These are phyloP conservation scores for Tulasnella sp. DNA, from an alignment of 768 basidiomycete genomes.

Conservation along the genomic window DNA sequence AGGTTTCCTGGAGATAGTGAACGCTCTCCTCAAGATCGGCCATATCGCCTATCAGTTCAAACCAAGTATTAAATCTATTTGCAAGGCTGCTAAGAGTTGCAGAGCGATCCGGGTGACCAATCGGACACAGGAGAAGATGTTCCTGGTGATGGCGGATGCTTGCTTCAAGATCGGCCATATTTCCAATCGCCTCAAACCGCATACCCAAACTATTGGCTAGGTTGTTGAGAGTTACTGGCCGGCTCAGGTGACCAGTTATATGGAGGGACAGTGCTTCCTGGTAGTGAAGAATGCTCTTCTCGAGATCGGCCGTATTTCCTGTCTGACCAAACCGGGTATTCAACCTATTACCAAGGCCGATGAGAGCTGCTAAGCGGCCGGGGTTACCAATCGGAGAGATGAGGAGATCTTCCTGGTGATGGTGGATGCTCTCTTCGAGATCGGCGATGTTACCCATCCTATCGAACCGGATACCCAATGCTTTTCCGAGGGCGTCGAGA, in stretches of 20 bases:
- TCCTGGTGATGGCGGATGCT: background rate
- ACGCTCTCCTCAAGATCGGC: background rate
- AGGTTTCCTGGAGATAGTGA: too few species aligned
- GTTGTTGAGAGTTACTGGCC: background rate
- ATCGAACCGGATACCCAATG: background rate
- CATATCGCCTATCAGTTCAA: background rate
- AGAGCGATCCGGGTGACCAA: slow-evolving; percentile 1
- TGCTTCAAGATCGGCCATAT: background rate
- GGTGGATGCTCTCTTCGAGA: background rate
- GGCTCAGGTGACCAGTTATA: background rate
- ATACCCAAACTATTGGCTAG: background rate
- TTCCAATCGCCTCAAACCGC: background rate
- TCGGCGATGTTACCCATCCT: background rate
- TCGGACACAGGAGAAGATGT: background rate
- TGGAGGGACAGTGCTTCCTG: background rate
- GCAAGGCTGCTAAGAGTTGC: background rate
- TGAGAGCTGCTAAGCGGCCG: background rate
- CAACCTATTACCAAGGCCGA: background rate
- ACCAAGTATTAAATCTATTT: background rate
- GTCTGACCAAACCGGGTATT: background rate
- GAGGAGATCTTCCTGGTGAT: background rate
- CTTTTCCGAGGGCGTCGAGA: background rate
- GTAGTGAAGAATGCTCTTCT: background rate
- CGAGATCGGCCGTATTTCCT: background rate
- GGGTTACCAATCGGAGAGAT: background rate